Percentiles rank a stretch among this genome's conserved stretches.
phyloP scores from a whole-genome alignment of 768 basidiomycete genomes.

The Rhodotorula toruloides region DNA sequence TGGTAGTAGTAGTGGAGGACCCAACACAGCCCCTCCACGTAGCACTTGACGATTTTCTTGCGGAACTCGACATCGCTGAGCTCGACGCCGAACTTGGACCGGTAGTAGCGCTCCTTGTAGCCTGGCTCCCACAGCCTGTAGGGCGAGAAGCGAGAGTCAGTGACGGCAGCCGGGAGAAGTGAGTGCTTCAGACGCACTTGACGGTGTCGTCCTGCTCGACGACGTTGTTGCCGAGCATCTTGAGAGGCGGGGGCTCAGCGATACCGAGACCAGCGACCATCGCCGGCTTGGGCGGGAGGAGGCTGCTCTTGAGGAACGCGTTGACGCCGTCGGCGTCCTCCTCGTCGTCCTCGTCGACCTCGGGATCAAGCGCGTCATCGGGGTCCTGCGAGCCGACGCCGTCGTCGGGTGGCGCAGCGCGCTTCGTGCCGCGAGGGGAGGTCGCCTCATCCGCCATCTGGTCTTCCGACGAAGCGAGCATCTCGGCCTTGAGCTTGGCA shows the following conservation, averaged over 20 bases:
- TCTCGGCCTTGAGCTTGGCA: slow-evolving; percentile 23
- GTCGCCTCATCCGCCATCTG: slow-evolving; percentile 3
- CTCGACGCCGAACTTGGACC: slow-evolving; percentile 80
- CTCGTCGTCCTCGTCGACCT: slow-evolving; percentile 35
- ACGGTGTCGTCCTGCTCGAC: slow-evolving; percentile 92
- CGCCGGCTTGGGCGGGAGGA: slow-evolving; percentile 50
- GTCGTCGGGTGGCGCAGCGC: slow-evolving; percentile 49
- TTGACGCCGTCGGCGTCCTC: slow-evolving; percentile 44
- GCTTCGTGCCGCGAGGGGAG: slow-evolving; percentile 51
- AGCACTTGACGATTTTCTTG: slow-evolving; percentile 65
- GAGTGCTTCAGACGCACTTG: slow-evolving; percentile 55
- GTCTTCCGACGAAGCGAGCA: neutral
- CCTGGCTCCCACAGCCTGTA: slow-evolving; percentile 88
- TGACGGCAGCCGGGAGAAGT: neutral
- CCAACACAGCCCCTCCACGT: slow-evolving; percentile 92
- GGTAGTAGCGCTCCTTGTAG: slow-evolving; percentile 90
- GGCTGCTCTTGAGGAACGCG: slow-evolving; percentile 39
- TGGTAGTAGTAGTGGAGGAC: slow-evolving; percentile 97
- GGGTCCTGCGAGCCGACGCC: neutral
- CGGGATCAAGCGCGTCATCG: slow-evolving; percentile 31
- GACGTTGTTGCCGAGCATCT: slow-evolving; percentile 82
- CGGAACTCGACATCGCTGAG: slow-evolving; percentile 65
- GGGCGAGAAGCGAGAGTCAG: neutral
- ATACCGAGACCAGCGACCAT: slow-evolving; percentile 45
- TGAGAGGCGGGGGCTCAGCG: slow-evolving; percentile 50